Evolutionary conservation across 441 rosid species (phyloP), one percentile per base, ranked within the genome.

Genomic region (Erysimum pusillum): DNA sequence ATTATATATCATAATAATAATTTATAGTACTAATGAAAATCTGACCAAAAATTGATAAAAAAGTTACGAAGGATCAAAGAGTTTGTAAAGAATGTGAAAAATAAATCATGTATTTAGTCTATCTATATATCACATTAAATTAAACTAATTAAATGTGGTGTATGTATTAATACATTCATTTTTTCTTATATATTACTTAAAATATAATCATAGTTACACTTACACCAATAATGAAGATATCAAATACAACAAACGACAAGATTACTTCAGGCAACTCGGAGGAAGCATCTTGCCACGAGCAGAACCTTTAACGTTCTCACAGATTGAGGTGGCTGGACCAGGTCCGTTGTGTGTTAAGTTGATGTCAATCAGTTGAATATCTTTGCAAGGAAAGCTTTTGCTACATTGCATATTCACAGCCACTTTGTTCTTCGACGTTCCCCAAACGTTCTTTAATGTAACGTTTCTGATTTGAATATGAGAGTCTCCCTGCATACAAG

Each of bases 381-480:
- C 31, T 36, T 36, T 25, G 61, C 79, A 67, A 3, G 69, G 79
- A 38, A 51, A 46, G 38, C 54, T 59, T 61, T 39, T 59, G 22
- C 74, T 75, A 41, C 69, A 75, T 0, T 38, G 59, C 15, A 75
- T 3, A 6, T 4, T 75, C 42, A 75, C 74, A 4, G 79, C 79
- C 2, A 38, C 62, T 25, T 51, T 67, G 39, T 10, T 39, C 45
- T 2, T 38, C 13, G 79, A 59, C 18, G 69, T 67, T 39, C 74
- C 79, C 67, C 69, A 67, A 5, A 68, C 61, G 25, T 60, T 75
- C 28, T 59, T 59, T 0, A 60, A 60, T 34, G 42, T 76, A 34
- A 75, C 42, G 22, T 58, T 28, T 45, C 35, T 15, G 7, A 75
- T 75, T 14, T 75, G 60, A 67, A 75, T 48, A 5, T 48, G 49